Evolutionary conservation across 2,329 filamentous ascomycete genomes (phyloP), one percentile per base, ranked within the genome.

Genomic region (Fusarium luffae): DNA sequence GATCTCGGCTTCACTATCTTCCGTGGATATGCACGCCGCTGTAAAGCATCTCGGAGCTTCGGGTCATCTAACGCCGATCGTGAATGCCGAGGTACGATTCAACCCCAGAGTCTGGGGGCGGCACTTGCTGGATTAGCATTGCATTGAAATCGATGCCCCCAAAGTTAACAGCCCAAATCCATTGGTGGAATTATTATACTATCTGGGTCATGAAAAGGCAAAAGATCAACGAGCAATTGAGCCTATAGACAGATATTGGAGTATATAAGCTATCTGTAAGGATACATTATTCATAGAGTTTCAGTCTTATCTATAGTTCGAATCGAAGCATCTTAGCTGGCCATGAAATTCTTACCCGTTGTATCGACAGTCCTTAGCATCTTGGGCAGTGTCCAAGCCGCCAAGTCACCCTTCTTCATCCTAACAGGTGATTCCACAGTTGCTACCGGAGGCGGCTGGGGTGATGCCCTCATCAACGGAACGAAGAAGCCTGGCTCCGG

Each of bases 391-490:
- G 21, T 19, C 9, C n/a, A 61, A 16, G 54, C 62, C 9, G 50
- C 19, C 3, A 66, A 54, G 4, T 61, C 63, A 0, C 63, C 63
- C 1, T 66, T 66, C 13, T 61, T 66, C 2, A 46, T 66, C n/a
- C 13, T 66, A 5, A 66, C 63, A 0, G 63, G 63, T 1, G 63
- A 66, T 14, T 66, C 63, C 3, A 66, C 63, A 4, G 62, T 66
- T 28, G 63, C 63, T 5, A 66, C 54, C 0, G 62, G 62, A 0
- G 63, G 63, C 0, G 62, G 62, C 0, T 66, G 63, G 63, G 62
- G 63, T 0, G 63, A 66, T 23, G 47, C 62, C 2, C 21, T 66
- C 4, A 48, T 66, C 3, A 61, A 54, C 8, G 28, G 10, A 7
- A 61, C 54, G 21, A 66, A 46, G 43, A 42, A 44, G 2, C 55